phyloP scores from a whole-genome alignment of 2,329 filamentous ascomycete species.

The Aspergillus novoparasiticus region DNA sequence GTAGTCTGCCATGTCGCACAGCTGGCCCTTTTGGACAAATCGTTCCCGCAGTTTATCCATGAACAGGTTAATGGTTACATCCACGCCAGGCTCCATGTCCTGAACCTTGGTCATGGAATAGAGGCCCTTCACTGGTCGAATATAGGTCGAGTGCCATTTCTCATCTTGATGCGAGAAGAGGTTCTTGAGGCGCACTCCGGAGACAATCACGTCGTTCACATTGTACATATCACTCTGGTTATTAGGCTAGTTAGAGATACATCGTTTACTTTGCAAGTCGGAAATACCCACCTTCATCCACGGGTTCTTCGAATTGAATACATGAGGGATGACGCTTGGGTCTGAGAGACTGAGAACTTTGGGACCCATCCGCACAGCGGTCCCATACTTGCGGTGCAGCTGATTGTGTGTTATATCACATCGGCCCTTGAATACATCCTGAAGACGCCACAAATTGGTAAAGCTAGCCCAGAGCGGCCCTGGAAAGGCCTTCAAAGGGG shows the following conservation, averaged over 20 bases:
- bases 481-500: conserved; percentile 9
- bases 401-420: conserved; percentile 14
- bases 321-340: conserved; percentile 70
- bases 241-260: background rate
- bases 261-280: background rate
- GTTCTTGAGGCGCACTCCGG: conserved; percentile 29
- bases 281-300: conserved; percentile 28
- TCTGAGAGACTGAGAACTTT: conserved; percentile 74
- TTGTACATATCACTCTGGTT: conserved; percentile 31
- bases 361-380: conserved; percentile 73
- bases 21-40: conserved; percentile 24
- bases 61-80: conserved; percentile 28
- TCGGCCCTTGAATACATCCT: conserved; percentile 9
- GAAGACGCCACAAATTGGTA: conserved; percentile 15
- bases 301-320: conserved; percentile 75
- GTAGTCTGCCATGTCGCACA: background rate
- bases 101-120: conserved; percentile 32
- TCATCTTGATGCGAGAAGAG: conserved; percentile 31
- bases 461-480: conserved; percentile 12
- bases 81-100: conserved; percentile 30
- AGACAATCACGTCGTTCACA: conserved; percentile 29
- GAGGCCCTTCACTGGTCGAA: conserved; percentile 25
- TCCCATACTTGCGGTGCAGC: conserved; percentile 71
- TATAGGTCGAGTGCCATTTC: conserved; percentile 29
- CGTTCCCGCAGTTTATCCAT: conserved; percentile 24